Evolutionary conservation across 257 asterid species (phyloP), one percentile per base, ranked within the genome.

Genomic region (Plantago ovata): DNA sequence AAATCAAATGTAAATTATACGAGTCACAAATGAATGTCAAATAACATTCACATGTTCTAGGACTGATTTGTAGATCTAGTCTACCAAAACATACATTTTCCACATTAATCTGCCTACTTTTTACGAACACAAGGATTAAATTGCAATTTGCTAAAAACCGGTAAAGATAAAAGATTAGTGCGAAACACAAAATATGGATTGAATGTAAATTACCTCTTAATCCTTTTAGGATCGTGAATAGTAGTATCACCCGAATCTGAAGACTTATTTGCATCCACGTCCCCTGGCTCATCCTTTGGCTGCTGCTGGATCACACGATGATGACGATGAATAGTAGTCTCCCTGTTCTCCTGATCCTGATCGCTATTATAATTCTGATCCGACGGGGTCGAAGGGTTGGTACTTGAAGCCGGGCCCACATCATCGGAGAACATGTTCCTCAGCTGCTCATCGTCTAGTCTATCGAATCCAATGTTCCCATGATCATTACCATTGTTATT

Each of bases 401-500:
- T 79, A n/a, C 48, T 56, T 0, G 75, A 70, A 0, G 90, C 56
- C 40, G 64, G 71, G 14, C 58, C 70, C 33, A 77, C 66, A 10
- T 86, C 80, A 24, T 86, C 97, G 36, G 82, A 77, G 61, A 90
- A 90, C 95, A 90, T 86, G 65, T 53, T 72, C 71, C 70, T 61
- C 46, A 90, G 80, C 69, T 86, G 93, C 60, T 90, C 97, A 20
- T 90, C 95, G 41, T 90, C 95, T 65, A 89, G 56, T 33, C 78
- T 75, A 10, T 89, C 94, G 56, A 86, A 86, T 18, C 83, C 80
- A 13, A 13, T 28, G 40, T 15, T 58, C n/a, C n/a, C n/a, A n/a
- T n/a, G n/a, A n/a, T n/a, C n/a, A n/a, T n/a, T n/a, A n/a, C n/a
- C n/a, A 28, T 23, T 56, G 57, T 43, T 50, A 51, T 18, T 43